Percentiles rank a stretch among this genome's conserved stretches.
phyloP scores from a whole-genome alignment of 352 stramenopile genomes.

The Globisporangium camurandrum region DNA sequence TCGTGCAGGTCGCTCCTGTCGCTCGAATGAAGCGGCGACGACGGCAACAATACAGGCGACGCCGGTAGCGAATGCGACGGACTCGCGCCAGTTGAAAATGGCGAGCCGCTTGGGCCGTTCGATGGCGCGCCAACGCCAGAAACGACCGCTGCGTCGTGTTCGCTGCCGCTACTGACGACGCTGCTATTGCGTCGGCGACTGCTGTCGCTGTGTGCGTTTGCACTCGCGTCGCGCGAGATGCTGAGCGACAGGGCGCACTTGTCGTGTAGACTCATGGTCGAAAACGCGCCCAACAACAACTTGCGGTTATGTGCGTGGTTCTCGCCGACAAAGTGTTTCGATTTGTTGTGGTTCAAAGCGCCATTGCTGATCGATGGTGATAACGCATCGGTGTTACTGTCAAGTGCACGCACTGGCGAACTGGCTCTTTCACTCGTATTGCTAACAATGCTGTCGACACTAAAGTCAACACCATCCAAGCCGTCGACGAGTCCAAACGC shows the following conservation, averaged over 20 bases:
- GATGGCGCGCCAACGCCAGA: neutral
- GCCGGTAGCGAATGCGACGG: slow-evolving; percentile 4
- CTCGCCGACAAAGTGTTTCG: slow-evolving; percentile 38
- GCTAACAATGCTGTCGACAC: neutral
- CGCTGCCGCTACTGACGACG: too few relatives aligned
- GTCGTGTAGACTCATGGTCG: slow-evolving; percentile 84
- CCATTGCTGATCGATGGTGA: too few relatives aligned
- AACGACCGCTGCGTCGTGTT: slow-evolving; percentile 34
- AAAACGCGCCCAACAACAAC: slow-evolving; percentile 75
- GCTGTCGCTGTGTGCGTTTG: too few relatives aligned
- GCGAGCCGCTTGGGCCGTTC: slow-evolving; percentile 20
- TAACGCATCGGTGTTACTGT: slow-evolving; percentile 26
- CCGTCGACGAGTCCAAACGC: slow-evolving; percentile 10
- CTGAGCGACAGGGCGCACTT: slow-evolving; percentile 80
- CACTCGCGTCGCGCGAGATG: slow-evolving; percentile 51
- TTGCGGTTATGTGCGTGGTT: slow-evolving; percentile 83
- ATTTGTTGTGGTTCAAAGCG: too few relatives aligned
- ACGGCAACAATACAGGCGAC: too few relatives aligned
- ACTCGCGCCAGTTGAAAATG: neutral
- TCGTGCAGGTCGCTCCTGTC: slow-evolving; percentile 18
- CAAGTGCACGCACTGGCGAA: slow-evolving; percentile 24
- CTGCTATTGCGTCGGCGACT: slow-evolving; percentile 45
- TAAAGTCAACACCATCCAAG: too few relatives aligned
- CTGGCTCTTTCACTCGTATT: slow-evolving; percentile 1
- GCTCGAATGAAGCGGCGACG: slow-evolving; percentile 6